Base-by-base conservation (phyloP, 1,139 yeast genomes). In the Yamadazyma atmosphaerica region DNA sequence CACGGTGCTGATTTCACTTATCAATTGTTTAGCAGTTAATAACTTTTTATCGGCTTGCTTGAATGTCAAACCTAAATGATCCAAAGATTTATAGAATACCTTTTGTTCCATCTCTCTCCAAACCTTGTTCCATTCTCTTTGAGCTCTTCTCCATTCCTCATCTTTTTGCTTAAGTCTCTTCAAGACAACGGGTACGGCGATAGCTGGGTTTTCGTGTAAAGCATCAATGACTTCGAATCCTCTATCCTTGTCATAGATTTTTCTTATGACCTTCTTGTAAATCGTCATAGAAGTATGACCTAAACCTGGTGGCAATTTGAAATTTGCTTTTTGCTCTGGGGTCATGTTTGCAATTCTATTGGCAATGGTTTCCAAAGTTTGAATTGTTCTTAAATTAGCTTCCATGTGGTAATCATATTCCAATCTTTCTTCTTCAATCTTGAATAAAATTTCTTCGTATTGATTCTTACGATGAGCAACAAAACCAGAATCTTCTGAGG, bases 61-160 rank as follows among this genome's bases (percentile, higher is more conserved):
- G 67, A 92, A 94, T 0, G 97, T 89, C 51, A 92, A 74, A 2
- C 99, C 99, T 48, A 90, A 72, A 60, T 94, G 98, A 59, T 92
- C 99, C 51, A 92, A 72, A 3, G 96, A 86, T 63, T 92, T 94
- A 70, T 81, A 87, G 60, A 86, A 90, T 0, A 89, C 96, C 55
- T 89, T 90, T 57, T 89, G 96, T 59, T 94, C 98, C 68, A 95
- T 82, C 63, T 92, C 98, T 55, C 98, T 81, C 99, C 99, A 92
- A 19, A 90, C 96, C 60, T 92, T 92, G 63, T 92, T 92, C 98
- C 99, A 92, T 61, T 94, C 98, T 52, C 98, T 79, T 56, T 92
- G 98, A 1, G 97, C 92, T 48, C 97, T 81, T 61, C 90, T 87
- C 99, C 99, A 92, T 63, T 92, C 98, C 64, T 92, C 98, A 60